Evolutionary conservation across 257 asterid species (phyloP).

Genomic region (Plectranthus barbatus): DNA sequence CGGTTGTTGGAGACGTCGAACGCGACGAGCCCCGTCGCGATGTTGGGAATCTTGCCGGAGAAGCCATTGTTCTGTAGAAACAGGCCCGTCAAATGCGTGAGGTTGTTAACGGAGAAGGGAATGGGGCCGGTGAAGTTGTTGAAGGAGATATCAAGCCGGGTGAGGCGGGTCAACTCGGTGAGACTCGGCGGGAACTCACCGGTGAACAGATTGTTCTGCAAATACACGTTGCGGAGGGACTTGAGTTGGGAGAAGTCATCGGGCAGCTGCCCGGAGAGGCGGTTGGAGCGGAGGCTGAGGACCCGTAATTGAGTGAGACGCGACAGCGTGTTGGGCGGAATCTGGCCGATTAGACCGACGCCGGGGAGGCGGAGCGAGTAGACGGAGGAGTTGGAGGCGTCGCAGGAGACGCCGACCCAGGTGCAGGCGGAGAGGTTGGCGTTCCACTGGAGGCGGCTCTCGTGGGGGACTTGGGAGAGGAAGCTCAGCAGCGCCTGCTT

Average conservation of each 20-base stretch:
- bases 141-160: slow-evolving; percentile 61
- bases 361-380: slow-evolving; percentile 70
- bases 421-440: slow-evolving; percentile 52
- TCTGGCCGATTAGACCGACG: slow-evolving; percentile 71
- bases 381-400: slow-evolving; percentile 51
- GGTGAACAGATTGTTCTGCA: slow-evolving; percentile 58
- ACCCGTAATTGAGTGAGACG: slow-evolving; percentile 63
- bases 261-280: slow-evolving; percentile 64
- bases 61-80: slow-evolving; percentile 57
- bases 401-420: slow-evolving; percentile 82
- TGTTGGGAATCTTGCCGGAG: slow-evolving; percentile 73
- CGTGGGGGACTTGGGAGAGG: slow-evolving; percentile 55
- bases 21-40: slow-evolving; percentile 36
- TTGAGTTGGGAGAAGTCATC: slow-evolving; percentile 58
- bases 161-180: slow-evolving; percentile 55
- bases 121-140: slow-evolving; percentile 71
- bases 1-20: slow-evolving; percentile 60
- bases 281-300: slow-evolving; percentile 81
- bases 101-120: slow-evolving; percentile 65
- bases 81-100: slow-evolving; percentile 65
- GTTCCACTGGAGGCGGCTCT: slow-evolving; percentile 64
- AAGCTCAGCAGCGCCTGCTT: slow-evolving; percentile 73
- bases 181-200: slow-evolving; percentile 60
- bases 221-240: slow-evolving; percentile 61
- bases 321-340: slow-evolving; percentile 56